These are phyloP conservation scores for Acacia concinna DNA, from an alignment of 331 rosid species.

Conservation along the genomic window DNA sequence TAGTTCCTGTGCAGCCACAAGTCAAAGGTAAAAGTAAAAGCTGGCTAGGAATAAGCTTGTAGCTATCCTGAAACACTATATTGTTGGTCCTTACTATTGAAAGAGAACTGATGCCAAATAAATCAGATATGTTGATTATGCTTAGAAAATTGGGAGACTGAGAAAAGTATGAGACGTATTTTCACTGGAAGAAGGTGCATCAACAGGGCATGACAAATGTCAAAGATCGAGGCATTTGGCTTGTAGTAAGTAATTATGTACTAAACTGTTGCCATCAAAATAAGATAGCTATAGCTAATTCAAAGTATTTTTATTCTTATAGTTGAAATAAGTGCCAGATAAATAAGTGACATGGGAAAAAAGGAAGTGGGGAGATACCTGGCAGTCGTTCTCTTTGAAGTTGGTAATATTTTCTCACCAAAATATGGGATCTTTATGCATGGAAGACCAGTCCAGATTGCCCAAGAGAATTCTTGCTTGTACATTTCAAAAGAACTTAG, in stretches of 20 bases:
- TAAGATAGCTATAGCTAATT: not conserved
- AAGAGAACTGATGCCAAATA: constrained; percentile 48
- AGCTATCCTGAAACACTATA: constrained; percentile 14
- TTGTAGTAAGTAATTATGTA: not conserved
- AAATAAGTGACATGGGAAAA: constrained; percentile 2
- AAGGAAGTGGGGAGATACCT: constrained; percentile 41
- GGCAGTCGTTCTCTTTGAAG: constrained; percentile 75
- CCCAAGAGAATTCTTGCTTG: constrained; percentile 77
- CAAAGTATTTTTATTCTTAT: constrained; percentile 12
- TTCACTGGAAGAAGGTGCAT: constrained; percentile 24
- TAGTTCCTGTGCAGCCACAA: constrained; percentile 56
- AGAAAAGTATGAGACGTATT: constrained; percentile 55
- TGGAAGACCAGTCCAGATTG: constrained; percentile 78
- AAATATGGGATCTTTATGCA: constrained; percentile 70
- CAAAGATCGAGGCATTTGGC: not conserved
- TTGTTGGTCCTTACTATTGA: constrained; percentile 53
- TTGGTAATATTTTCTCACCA: constrained; percentile 65
- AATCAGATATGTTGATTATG: constrained; percentile 44
- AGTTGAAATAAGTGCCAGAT: not conserved
- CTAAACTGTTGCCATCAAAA: not conserved
- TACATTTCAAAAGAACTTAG: constrained; percentile 70
- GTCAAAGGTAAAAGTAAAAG: constrained; percentile 58
- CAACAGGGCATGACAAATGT: constrained; percentile 35
- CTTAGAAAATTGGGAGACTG: constrained; percentile 44
- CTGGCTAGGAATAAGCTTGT: constrained; percentile 41